Evolutionary conservation across 2,329 filamentous ascomycete species (phyloP).

Genomic region (Orbilia blumenaviensis): DNA sequence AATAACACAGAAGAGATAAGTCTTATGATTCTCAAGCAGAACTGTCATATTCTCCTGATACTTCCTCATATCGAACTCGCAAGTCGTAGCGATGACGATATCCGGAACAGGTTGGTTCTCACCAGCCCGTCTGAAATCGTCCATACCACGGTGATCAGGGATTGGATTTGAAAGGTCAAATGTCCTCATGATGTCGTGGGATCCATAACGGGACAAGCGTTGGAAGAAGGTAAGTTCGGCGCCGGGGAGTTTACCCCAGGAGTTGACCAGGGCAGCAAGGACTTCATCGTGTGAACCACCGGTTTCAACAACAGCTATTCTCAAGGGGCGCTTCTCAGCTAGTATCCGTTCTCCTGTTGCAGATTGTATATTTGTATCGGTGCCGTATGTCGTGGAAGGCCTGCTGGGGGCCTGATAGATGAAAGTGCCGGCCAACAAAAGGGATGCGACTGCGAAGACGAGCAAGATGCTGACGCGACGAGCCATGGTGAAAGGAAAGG

Average conservation of each 20-base stretch:
- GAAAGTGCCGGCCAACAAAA: slow-evolving; percentile 54
- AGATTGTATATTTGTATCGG: not conserved
- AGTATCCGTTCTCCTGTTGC: slow-evolving; percentile 23
- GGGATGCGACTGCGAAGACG: slow-evolving; percentile 50
- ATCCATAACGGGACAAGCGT: slow-evolving; percentile 57
- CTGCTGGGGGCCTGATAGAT: slow-evolving; percentile 52
- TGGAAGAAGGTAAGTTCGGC: slow-evolving; percentile 57
- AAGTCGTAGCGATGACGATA: slow-evolving; percentile 58
- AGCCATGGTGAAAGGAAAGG: slow-evolving; percentile 47
- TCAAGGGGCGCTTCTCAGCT: slow-evolving; percentile 32
- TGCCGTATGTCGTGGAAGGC: slow-evolving; percentile 7
- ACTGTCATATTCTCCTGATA: slow-evolving; percentile 51
- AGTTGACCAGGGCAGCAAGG: slow-evolving; percentile 58
- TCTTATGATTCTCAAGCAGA: slow-evolving; percentile 56
- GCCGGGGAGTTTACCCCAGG: slow-evolving; percentile 56
- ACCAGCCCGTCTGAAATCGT: slow-evolving; percentile 40
- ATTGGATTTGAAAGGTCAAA: slow-evolving; percentile 56
- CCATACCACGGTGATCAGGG: slow-evolving; percentile 44
- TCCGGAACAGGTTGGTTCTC: slow-evolving; percentile 54
- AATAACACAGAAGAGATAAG: slow-evolving; percentile 58
- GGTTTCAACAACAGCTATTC: slow-evolving; percentile 56
- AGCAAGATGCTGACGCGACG: slow-evolving; percentile 54
- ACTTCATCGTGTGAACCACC: slow-evolving; percentile 59
- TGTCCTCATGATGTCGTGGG: slow-evolving; percentile 57
- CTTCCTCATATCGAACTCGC: slow-evolving; percentile 56